A percentile compares a stretch with the other conserved stretches of the same genome.
These are phyloP conservation scores for Fusarium nygamai DNA, from an alignment of 2,329 filamentous ascomycete genomes.

Conservation along the genomic window DNA sequence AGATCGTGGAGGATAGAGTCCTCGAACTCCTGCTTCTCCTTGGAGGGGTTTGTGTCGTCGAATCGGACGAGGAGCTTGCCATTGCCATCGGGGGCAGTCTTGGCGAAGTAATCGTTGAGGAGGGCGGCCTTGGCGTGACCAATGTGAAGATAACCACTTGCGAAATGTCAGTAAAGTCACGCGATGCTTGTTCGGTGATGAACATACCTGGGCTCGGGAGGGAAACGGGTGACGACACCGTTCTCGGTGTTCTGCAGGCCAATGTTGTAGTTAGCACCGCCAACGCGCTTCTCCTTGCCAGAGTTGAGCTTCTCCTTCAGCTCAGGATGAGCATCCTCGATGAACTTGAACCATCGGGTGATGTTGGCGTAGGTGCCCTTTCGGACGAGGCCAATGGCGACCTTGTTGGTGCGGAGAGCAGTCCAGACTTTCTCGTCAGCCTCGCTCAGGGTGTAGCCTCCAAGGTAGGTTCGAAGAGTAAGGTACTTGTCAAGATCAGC, in stretches of 20 bases:
- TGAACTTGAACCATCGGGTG: constrained; percentile 85
- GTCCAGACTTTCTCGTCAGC: constrained; percentile 86
- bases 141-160: constrained; percentile 86
- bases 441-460: constrained; percentile 80
- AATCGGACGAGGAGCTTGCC: constrained; percentile 92
- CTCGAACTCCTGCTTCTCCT: constrained; percentile 97
- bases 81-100: constrained; percentile 90
- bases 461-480: constrained; percentile 84
- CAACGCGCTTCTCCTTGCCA: constrained; percentile 74
- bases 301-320: constrained; percentile 69
- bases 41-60: constrained; percentile 96
- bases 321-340: constrained; percentile 85
- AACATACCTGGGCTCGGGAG: constrained; percentile 87
- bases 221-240: constrained; percentile 91
- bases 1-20: constrained; percentile 94
- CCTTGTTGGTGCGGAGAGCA: constrained; percentile 83
- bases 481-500: constrained; percentile 86
- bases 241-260: constrained; percentile 85
- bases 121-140: constrained; percentile 94
- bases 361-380: constrained; percentile 81
- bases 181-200: not conserved
- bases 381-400: constrained; percentile 83
- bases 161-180: constrained; percentile 22
- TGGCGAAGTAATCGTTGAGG: constrained; percentile 96
- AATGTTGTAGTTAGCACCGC: constrained; percentile 89